Conservation (phyloP, 2,329 filamentous ascomycete genomes). For the Hyphodiscus sp. region DNA sequence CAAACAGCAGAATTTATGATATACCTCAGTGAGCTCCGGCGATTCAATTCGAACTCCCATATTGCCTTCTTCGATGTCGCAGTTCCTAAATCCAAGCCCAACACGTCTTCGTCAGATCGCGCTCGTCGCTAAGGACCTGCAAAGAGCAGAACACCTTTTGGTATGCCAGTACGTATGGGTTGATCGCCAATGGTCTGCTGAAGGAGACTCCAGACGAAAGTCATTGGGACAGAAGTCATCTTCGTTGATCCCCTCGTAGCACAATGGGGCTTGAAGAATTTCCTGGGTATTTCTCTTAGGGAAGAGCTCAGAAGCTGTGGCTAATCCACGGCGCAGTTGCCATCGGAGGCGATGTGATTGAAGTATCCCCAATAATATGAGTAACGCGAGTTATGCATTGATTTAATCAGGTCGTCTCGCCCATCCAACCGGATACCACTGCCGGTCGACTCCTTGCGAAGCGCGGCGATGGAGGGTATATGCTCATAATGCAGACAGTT, state of each 20-base stretch:
- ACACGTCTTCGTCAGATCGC: conserved; percentile 20
- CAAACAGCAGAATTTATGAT: no score
- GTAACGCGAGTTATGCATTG: not conserved
- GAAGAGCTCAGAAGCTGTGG: not conserved
- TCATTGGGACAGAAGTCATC: conserved; percentile 16
- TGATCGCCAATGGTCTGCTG: not conserved
- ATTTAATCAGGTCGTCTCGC: conserved; percentile 30
- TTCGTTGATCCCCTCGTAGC: conserved; percentile 14
- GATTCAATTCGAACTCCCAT: not conserved
- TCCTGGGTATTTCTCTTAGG: conserved; percentile 10
- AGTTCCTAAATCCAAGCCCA: not conserved
- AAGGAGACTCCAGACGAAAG: conserved; percentile 7
- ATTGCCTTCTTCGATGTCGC: not conserved
- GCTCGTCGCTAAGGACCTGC: conserved; percentile 13
- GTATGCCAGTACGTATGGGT: not conserved
- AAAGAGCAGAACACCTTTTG: conserved; percentile 11
- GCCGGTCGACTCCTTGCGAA: conserved; percentile 36
- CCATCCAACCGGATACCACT: conserved; percentile 32
- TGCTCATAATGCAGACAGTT: conserved; percentile 41
- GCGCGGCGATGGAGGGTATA: conserved; percentile 39
- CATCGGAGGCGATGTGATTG: conserved; percentile 37
- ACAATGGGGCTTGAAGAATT: conserved; percentile 20
- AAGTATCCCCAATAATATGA: conserved; percentile 20
- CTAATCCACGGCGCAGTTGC: conserved; percentile 27
- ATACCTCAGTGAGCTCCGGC: not conserved